phyloP scores from a whole-genome alignment of 805 yeast species.

The Candida chauliodis region DNA sequence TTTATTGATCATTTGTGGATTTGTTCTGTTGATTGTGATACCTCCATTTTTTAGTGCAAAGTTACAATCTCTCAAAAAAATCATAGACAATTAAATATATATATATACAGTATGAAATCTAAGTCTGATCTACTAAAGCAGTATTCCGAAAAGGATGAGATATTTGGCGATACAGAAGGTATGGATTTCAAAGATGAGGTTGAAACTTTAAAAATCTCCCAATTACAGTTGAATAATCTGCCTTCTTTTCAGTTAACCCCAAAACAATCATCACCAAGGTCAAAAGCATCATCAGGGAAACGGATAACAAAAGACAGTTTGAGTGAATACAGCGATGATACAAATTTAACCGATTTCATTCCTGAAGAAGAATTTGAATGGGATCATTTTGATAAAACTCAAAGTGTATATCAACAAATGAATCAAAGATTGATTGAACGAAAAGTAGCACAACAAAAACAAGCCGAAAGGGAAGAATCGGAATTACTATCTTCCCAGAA shows the following conservation, averaged over 20 bases:
- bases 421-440: conserved; percentile 22
- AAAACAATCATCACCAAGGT: conserved; percentile 14
- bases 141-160: conserved; percentile 12
- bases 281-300: conserved; percentile 12
- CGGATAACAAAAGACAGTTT: conserved; percentile 13
- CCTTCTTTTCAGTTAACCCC: conserved; percentile 10
- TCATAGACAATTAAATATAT: not conserved
- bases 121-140: conserved; percentile 6
- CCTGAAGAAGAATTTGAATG: conserved; percentile 36
- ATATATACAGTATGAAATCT: conserved; percentile 3
- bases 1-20: conserved; percentile 34
- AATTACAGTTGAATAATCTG: conserved; percentile 1
- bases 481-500: conserved; percentile 18
- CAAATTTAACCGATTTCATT: conserved; percentile 36
- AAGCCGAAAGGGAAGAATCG: conserved; percentile 33
- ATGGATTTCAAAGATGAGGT: conserved; percentile 7
- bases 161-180: conserved; percentile 12
- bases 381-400: conserved; percentile 19
- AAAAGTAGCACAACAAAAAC: conserved; percentile 21
- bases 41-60: conserved; percentile 42
- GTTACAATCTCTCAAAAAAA: conserved; percentile 4
- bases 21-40: conserved; percentile 39
- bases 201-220: conserved; percentile 5
- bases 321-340: conserved; percentile 39
- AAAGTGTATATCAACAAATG: conserved; percentile 24